Evolutionary conservation across 441 rosid species (phyloP).

Genomic region (Pelargonium fulgidum): DNA sequence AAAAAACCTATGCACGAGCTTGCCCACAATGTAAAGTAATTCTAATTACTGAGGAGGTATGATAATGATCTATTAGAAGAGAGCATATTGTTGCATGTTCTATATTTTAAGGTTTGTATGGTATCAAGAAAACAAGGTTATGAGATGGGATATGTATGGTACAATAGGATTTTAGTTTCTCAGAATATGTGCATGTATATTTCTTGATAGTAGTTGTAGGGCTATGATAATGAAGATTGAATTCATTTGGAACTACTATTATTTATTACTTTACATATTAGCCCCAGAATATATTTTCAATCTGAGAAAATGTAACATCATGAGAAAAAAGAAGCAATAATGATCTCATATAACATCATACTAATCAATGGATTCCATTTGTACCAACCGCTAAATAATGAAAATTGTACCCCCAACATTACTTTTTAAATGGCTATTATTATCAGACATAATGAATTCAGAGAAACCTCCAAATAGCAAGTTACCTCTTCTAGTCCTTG

Average conservation of each 20-base stretch:
- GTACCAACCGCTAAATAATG: too few relatives aligned
- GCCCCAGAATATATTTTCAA: not conserved
- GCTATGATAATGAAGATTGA: not conserved
- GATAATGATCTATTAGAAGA: not conserved
- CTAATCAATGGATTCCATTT: too few relatives aligned
- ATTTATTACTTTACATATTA: not conserved
- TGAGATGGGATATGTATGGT: not conserved
- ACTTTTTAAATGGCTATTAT: too few relatives aligned
- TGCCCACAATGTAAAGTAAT: slow-evolving; percentile 23
- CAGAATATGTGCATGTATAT: slow-evolving; percentile 1
- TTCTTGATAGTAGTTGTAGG: not conserved
- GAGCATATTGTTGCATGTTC: not conserved
- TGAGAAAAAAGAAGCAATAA: too few relatives aligned
- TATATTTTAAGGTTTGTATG: not conserved
- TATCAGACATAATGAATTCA: too few relatives aligned
- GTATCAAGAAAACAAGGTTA: not conserved
- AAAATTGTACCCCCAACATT: too few relatives aligned
- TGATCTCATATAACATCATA: too few relatives aligned
- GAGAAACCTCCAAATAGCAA: too few relatives aligned
- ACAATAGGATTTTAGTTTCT: not conserved
- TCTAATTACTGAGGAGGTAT: not conserved
- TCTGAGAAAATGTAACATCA: not conserved
- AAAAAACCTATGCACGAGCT: slow-evolving; percentile 20
- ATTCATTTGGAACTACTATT: too few relatives aligned
- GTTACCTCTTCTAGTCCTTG: too few relatives aligned